phyloP scores from a whole-genome alignment of 805 yeast species.

The Nakazawaea ernobii region DNA sequence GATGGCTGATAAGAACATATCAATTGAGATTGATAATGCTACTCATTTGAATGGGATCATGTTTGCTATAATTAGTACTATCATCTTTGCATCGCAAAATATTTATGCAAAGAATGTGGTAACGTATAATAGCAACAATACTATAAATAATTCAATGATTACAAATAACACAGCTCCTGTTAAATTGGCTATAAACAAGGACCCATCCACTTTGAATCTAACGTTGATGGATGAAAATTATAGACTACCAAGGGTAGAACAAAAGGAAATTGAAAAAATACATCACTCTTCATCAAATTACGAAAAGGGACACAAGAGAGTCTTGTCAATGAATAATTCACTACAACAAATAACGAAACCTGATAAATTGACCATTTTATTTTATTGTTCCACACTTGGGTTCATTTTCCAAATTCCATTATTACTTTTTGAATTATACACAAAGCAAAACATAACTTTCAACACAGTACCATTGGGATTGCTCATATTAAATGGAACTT shows the following conservation, averaged over 20 bases:
- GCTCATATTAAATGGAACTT: conserved; percentile 60
- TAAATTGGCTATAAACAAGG: conserved; percentile 19
- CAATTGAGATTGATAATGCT: conserved; percentile 13
- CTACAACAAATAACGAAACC: conserved; percentile 37
- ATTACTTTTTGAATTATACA: conserved; percentile 59
- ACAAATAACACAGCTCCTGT: conserved; percentile 19
- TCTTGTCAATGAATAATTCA: conserved; percentile 3
- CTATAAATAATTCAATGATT: conserved; percentile 9
- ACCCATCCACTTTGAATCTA: conserved; percentile 10
- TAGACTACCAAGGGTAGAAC: conserved; percentile 14
- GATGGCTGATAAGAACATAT: conserved; percentile 24
- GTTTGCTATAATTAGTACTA: conserved; percentile 61
- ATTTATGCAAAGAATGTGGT: conserved; percentile 81
- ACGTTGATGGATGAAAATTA: conserved; percentile 8
- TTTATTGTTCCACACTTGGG: conserved; percentile 75
- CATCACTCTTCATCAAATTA: conserved; percentile 6
- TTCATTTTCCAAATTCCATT: conserved; percentile 66
- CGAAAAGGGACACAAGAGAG: conserved; percentile 1
- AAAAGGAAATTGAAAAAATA: conserved; percentile 20
- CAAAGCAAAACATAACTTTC: conserved; percentile 19
- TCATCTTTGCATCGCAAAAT: conserved; percentile 80
- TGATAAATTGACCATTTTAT: conserved; percentile 74
- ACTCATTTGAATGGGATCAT: conserved; percentile 53
- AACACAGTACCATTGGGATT: conserved; percentile 39
- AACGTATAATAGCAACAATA: conserved; percentile 35